A percentile compares a stretch with the other conserved stretches of the same genome.
phyloP scores from a whole-genome alignment of 805 yeast genomes.

The Blastobotrys muscicola region DNA sequence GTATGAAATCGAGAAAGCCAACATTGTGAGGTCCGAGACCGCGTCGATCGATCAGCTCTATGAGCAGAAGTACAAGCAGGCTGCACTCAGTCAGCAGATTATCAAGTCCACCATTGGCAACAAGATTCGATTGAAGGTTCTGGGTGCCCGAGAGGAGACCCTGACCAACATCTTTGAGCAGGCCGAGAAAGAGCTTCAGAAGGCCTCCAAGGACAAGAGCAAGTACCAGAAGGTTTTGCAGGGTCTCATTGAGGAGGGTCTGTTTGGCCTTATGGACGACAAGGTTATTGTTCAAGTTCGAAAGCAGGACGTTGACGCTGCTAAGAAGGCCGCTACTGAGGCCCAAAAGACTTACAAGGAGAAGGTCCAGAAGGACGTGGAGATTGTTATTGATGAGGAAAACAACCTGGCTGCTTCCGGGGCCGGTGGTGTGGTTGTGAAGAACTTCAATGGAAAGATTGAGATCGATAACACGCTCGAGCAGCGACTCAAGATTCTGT shows the following conservation, averaged over 20 bases:
- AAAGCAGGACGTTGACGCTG: conserved; percentile 51
- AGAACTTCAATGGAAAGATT: conserved; percentile 68
- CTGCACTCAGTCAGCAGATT: conserved; percentile 87
- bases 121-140: conserved; percentile 86
- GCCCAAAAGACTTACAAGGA: conserved; percentile 58
- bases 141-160: conserved; percentile 76
- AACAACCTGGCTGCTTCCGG: conserved; percentile 48
- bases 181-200: conserved; percentile 49
- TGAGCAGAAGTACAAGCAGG: conserved; percentile 81
- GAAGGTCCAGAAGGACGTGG: conserved; percentile 48
- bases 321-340: conserved; percentile 49
- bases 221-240: conserved; percentile 61
- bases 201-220: conserved; percentile 42
- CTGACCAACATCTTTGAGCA: conserved; percentile 63
- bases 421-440: conserved; percentile 79
- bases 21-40: conserved; percentile 86
- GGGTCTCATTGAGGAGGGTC: conserved; percentile 68
- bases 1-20: conserved; percentile 94
- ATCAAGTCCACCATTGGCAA: conserved; percentile 91
- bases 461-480: conserved; percentile 89
- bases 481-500: conserved; percentile 78
- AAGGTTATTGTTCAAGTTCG: conserved; percentile 56
- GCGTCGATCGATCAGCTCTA: conserved; percentile 75
- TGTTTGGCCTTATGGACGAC: conserved; percentile 62
- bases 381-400: conserved; percentile 46